phyloP scores from a whole-genome alignment of 495 filamentous ascomycete species.

The Letharia lupina region DNA sequence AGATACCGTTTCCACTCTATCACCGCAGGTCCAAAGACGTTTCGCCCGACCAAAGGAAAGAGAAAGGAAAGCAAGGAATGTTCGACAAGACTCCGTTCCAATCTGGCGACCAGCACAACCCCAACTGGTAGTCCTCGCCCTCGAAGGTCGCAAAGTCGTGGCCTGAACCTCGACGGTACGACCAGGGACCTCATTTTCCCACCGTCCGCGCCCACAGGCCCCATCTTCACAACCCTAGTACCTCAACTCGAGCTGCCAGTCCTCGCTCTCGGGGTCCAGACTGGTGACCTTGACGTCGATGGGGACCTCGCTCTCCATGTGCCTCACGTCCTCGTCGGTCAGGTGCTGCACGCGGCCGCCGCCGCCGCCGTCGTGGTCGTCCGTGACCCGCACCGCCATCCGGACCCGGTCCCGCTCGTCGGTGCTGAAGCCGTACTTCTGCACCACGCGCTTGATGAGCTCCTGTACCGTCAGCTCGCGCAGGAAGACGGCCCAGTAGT shows the following conservation, averaged over 20 bases:
- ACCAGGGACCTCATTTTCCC: no score
- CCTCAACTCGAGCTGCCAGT: conserved; percentile 3
- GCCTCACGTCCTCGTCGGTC: not conserved
- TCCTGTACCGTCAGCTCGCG: not conserved
- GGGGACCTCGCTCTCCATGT: not conserved
- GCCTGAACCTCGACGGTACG: no score
- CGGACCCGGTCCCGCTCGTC: not conserved
- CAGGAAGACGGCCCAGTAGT: conserved; percentile 6
- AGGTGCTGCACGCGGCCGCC: not conserved
- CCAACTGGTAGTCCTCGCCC: no score
- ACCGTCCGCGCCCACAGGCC: not conserved
- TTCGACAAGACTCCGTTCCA: no score
- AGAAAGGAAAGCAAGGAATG: no score
- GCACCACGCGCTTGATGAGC: conserved; percentile 5
- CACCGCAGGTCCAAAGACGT: no score
- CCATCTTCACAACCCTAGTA: not conserved
- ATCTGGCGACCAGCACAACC: no score
- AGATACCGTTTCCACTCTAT: no score
- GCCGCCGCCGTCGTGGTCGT: not conserved
- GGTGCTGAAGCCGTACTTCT: conserved; percentile 1
- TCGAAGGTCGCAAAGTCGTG: no score
- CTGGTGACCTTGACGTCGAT: not conserved
- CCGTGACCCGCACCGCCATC: not conserved
- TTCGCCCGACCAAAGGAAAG: no score
- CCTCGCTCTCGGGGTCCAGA: not conserved